Conservation (phyloP, 176 grass and related monocot genomes). For the Tuctoria greenei region DNA sequence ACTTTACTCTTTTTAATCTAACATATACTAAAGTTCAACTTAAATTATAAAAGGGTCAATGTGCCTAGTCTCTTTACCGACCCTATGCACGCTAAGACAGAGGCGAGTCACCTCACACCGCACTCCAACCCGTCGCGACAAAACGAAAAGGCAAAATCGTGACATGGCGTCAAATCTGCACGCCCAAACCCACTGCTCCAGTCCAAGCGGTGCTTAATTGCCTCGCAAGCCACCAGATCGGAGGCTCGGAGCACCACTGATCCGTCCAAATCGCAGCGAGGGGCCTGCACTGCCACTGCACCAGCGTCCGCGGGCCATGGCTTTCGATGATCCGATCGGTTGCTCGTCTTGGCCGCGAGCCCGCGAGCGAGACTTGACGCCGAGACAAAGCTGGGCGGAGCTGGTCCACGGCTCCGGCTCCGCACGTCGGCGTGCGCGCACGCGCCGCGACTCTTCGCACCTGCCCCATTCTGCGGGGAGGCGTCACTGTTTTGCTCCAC, state of each 20-base stretch:
- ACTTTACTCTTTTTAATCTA: no score
- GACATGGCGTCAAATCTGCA: slow-evolving; percentile 23
- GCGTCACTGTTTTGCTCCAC: not conserved
- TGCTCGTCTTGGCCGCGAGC: not conserved
- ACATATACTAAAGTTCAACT: no score
- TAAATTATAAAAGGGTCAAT: no score
- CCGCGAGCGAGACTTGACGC: no score
- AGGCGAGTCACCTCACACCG: not conserved
- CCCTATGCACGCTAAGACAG: slow-evolving; percentile 20
- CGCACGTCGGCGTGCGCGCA: not conserved
- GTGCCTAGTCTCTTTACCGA: no score
- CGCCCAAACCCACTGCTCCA: not conserved
- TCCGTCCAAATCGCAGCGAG: not conserved
- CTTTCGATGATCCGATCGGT: not conserved
- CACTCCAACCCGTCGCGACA: not conserved
- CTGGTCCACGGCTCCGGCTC: not conserved
- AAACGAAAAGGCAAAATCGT: not conserved
- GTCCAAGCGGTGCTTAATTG: slow-evolving; percentile 14
- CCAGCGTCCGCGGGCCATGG: not conserved
- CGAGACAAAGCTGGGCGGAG: not conserved
- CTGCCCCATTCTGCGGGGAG: not conserved
- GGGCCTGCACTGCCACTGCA: not conserved
- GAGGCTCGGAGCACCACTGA: not conserved
- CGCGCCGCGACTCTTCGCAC: not conserved
- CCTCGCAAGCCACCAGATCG: slow-evolving; percentile 23